A percentile compares a stretch with the other conserved stretches of the same genome.
phyloP scores from a whole-genome alignment of 129 eudicot genomes.

The Pittosporum tobira region DNA sequence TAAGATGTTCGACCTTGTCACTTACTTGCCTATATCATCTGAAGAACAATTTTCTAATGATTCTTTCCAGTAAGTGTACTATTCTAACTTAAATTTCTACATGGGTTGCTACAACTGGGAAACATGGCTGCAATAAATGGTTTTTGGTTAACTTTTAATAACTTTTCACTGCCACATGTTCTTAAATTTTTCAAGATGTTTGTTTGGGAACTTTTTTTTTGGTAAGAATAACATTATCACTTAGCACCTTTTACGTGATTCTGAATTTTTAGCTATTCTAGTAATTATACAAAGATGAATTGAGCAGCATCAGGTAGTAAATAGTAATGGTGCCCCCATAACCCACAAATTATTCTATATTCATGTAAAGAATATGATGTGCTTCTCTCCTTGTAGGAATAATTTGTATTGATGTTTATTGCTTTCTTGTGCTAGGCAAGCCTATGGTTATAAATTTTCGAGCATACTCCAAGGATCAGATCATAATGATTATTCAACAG shows the following conservation, averaged over 20 bases:
- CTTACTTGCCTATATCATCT: no score
- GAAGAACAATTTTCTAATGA: no score
- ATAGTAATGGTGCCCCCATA: no score
- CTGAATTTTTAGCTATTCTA: not conserved
- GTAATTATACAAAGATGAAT: not conserved
- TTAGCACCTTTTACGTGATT: not conserved
- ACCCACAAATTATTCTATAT: not conserved
- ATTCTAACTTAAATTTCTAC: not conserved
- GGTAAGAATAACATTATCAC: not conserved
- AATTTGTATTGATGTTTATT: not conserved
- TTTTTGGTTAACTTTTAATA: not conserved
- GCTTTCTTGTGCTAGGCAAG: slow-evolving; percentile 48
- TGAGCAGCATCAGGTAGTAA: no score
- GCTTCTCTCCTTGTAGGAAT: not conserved
- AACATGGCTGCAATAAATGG: not conserved
- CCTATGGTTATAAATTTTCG: slow-evolving; percentile 81
- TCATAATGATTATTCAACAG: slow-evolving; percentile 66
- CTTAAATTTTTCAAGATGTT: no score
- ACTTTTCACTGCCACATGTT: not conserved
- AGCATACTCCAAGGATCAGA: slow-evolving; percentile 89
- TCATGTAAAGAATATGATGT: not conserved
- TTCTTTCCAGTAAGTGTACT: no score
- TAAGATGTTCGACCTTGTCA: not conserved
- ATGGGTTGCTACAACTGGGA: not conserved
- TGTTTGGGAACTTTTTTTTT: not conserved